These are phyloP conservation scores for Thecaphora thlaspeos DNA, from an alignment of 1,284 basidiomycete species.

Conservation along the genomic window DNA sequence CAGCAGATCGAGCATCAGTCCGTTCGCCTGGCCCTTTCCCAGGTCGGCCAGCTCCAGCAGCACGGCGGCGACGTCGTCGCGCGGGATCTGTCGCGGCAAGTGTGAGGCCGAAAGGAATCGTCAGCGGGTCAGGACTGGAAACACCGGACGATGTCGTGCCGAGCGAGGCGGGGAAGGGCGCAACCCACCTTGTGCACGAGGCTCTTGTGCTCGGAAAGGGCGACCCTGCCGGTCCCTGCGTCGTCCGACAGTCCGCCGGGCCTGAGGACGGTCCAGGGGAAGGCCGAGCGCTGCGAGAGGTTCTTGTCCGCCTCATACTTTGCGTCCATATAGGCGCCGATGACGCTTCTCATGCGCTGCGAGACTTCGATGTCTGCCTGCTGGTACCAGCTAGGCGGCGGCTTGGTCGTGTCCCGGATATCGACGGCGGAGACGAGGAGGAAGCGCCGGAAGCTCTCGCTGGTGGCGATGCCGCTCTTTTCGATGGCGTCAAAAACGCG, in stretches of 20 bases:
- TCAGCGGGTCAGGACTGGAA: neutral
- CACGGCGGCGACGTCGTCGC: conserved; percentile 68
- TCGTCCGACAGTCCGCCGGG: conserved; percentile 67
- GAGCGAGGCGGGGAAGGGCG: no score
- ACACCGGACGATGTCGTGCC: neutral
- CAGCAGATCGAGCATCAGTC: conserved; percentile 68
- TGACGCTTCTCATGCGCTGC: conserved; percentile 52
- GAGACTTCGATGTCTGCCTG: conserved; percentile 31
- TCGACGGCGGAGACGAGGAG: conserved; percentile 69
- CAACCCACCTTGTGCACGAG: conserved; percentile 18
- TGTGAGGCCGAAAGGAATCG: neutral
- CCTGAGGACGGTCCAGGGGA: conserved; percentile 72
- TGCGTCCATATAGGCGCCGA: conserved; percentile 42
- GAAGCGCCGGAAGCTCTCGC: conserved; percentile 64
- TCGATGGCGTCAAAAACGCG: conserved; percentile 74
- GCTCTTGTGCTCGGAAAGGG: conserved; percentile 28
- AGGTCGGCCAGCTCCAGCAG: conserved; percentile 64
- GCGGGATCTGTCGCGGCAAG: conserved; percentile 19
- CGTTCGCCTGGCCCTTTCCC: conserved; percentile 63
- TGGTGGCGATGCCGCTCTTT: conserved; percentile 59
- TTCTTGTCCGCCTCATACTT: conserved; percentile 68
- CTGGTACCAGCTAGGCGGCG: conserved; percentile 39
- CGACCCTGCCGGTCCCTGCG: conserved; percentile 39
- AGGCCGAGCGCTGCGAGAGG: conserved; percentile 64
- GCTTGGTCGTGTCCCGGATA: conserved; percentile 63